phyloP scores from a whole-genome alignment of 495 filamentous ascomycete genomes.

The Aspergillus mulundensis region DNA sequence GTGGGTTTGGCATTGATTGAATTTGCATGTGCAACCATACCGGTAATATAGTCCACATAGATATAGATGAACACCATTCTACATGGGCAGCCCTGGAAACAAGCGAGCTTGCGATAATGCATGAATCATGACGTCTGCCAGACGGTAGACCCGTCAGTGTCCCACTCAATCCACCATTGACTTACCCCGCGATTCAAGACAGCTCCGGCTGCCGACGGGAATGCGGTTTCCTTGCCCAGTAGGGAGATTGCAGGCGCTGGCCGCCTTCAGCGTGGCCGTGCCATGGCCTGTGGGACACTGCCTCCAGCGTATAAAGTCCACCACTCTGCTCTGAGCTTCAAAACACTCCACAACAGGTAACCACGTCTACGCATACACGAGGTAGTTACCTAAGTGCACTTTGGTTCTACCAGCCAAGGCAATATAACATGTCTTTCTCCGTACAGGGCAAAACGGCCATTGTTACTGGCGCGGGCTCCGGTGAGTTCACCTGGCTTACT shows the following conservation, averaged over 20 bases:
- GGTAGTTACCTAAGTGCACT: not conserved
- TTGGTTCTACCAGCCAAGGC: not conserved
- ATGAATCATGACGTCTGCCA: no score
- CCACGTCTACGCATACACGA: not conserved
- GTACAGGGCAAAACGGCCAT: constrained; percentile 63
- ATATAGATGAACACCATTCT: no score
- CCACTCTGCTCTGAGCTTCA: not conserved
- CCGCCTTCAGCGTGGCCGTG: not conserved
- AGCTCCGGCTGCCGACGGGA: not conserved
- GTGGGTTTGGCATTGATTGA: no score
- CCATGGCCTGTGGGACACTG: not conserved
- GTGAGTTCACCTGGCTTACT: constrained; percentile 30
- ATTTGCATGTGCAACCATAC: no score
- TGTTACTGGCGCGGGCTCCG: constrained; percentile 67
- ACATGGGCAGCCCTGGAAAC: no score
- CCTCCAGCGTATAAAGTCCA: not conserved
- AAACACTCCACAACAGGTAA: not conserved
- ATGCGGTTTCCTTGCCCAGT: not conserved
- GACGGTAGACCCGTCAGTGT: not conserved
- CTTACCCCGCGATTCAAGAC: not conserved
- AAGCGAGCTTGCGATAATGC: no score
- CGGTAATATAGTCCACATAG: no score
- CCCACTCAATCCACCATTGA: not conserved
- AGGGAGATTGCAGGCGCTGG: not conserved
- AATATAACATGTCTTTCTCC: constrained; percentile 40